Conservation (phyloP, 202 grass and related monocot genomes). For the Carex sylvatica region DNA sequence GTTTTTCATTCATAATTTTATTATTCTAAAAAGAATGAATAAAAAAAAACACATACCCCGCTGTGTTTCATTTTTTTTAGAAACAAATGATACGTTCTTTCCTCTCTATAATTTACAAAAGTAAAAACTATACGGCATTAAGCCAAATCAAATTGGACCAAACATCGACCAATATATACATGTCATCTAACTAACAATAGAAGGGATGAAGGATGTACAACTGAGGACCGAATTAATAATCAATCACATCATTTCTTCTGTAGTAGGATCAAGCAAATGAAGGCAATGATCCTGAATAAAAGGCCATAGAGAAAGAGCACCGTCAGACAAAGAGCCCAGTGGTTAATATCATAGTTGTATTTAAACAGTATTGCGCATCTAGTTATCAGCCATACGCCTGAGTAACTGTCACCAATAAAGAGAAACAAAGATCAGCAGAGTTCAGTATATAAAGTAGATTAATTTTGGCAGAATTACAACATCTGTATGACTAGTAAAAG, state of each 20-base stretch:
- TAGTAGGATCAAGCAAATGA: slow-evolving; percentile 60
- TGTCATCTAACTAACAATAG: neutral
- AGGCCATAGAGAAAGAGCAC: slow-evolving; percentile 75
- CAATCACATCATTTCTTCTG: slow-evolving; percentile 46
- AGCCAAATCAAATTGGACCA: neutral
- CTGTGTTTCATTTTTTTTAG: neutral
- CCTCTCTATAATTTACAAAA: neutral
- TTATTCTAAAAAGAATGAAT: neutral
- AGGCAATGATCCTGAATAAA: slow-evolving; percentile 69
- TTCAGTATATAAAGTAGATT: neutral
- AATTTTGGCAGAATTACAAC: neutral
- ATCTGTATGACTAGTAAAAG: neutral
- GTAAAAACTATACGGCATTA: neutral
- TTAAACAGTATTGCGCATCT: slow-evolving; percentile 54
- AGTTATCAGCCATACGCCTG: slow-evolving; percentile 86
- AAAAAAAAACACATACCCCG: neutral
- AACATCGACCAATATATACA: neutral
- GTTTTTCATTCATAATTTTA: neutral
- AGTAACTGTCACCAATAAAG: slow-evolving; percentile 49
- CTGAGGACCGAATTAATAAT: neutral
- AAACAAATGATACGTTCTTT: neutral
- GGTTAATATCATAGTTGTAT: slow-evolving; percentile 46
- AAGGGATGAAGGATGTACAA: slow-evolving; percentile 16
- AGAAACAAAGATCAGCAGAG: neutral
- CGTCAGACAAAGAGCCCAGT: slow-evolving; percentile 56